Conservation (phyloP, 208 protist species). For the Leishmania arabica region DNA sequence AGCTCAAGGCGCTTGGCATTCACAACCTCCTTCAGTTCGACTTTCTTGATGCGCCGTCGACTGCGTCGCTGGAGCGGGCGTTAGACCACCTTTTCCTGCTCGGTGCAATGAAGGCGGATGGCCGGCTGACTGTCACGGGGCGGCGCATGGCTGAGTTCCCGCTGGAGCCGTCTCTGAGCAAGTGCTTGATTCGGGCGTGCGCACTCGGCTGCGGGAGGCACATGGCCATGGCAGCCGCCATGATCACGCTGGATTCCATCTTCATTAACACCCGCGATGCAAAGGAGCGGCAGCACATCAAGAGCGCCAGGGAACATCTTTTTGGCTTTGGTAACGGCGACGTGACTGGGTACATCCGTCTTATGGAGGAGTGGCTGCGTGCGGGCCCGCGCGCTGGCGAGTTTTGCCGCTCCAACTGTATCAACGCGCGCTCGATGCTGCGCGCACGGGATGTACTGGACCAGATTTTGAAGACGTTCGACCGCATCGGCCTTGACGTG, state of each 20-base stretch:
- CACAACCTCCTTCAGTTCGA: conserved; percentile 97
- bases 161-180: conserved; percentile 98
- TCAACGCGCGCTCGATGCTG: conserved; percentile 70
- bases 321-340: conserved; percentile 88
- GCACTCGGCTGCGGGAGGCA: conserved; percentile 81
- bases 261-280: conserved; percentile 96
- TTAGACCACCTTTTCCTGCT: conserved; percentile 98
- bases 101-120: conserved; percentile 98
- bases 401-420: conserved; percentile 81
- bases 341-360: conserved; percentile 74
- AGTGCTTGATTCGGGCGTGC: conserved; percentile 85
- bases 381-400: conserved; percentile 56
- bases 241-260: conserved; percentile 94
- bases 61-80: conserved; percentile 96
- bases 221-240: conserved; percentile 89
- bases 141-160: conserved; percentile 99
- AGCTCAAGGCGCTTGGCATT: conserved; percentile 97
- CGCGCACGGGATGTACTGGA: conserved; percentile 86
- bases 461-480: conserved; percentile 84
- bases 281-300: conserved; percentile 59
- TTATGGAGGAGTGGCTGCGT: conserved; percentile 89
- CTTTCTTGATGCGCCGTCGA: conserved; percentile 98
- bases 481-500: conserved; percentile 78
- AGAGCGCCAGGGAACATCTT: conserved; percentile 73
- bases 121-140: conserved; percentile 95